Evolutionary conservation across 208 protist genomes (phyloP), one percentile per base, ranked within the genome.

Genomic region (Leishmania major): DNA sequence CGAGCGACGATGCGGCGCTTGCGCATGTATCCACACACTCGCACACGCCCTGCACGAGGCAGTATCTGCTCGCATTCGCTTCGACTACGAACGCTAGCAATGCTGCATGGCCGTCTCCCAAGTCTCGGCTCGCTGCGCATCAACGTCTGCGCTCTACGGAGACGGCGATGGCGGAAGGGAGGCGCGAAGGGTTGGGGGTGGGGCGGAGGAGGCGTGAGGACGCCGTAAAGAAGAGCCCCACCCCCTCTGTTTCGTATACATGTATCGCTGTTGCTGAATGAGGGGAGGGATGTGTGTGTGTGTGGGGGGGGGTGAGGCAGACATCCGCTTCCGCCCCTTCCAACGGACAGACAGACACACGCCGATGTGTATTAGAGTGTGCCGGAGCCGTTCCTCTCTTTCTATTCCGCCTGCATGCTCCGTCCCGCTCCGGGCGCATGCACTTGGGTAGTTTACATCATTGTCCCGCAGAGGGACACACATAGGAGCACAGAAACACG

Each of bases 21-120:
- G 73, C 49, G 73, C 28, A 60, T 25, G 28, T 19, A 77, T 47
- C 43, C 78, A 66, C 78, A 75, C 60, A 5, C 78, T 55, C 28
- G 19, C 37, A 51, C 8, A 62, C 31, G 37, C 73, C 43, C 47
- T 15, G 17, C 17, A 31, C 47, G 35, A n/a, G 40, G 25, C 40
- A n/a, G 67, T 6, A 10, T 51, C 67, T 49, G 40, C 11, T n/a
- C 40, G 6, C 40, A 49, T n/a, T 15, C 43, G 28, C 40, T 28
- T 49, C 35, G 43, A 31, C 13, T 0, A 69, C 11, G 13, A 69
- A 22, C 13, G 22, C 31, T 40, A 40, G 17, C 51, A 17, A 17
- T 40, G 31, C 15, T 31, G 62, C 57, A 62, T 11, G 25, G 57
- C 5, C 57, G 25, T 62, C 57, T 31, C 53, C 22, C 53, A 25